phyloP scores from a whole-genome alignment of 2,329 filamentous ascomycete genomes.

The Cercospora sp. region DNA sequence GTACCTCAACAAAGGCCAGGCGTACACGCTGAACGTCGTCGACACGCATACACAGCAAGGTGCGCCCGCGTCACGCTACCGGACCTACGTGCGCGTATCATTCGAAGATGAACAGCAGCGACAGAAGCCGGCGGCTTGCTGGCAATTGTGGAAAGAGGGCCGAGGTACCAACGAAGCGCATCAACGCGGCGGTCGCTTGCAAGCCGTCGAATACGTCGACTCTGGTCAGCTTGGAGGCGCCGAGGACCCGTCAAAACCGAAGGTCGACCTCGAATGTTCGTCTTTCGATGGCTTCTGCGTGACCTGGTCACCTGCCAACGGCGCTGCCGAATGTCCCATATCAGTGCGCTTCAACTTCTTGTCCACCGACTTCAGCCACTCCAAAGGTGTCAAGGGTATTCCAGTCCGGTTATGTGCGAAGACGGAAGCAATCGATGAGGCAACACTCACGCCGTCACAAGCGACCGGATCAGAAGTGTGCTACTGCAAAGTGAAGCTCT shows the following conservation, averaged over 20 bases:
- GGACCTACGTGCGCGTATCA: slow-evolving; percentile 90
- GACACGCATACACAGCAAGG: slow-evolving; percentile 70
- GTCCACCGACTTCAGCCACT: slow-evolving; percentile 97
- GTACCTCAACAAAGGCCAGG: slow-evolving; percentile 96
- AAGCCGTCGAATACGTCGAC: slow-evolving; percentile 92
- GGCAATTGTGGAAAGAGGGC: slow-evolving; percentile 95
- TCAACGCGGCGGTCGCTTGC: slow-evolving; percentile 84
- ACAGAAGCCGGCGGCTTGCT: slow-evolving; percentile 76
- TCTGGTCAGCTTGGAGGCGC: slow-evolving; percentile 57
- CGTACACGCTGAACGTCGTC: slow-evolving; percentile 81
- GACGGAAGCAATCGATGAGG: slow-evolving; percentile 65
- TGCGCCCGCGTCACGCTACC: slow-evolving; percentile 66
- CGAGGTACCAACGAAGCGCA: slow-evolving; percentile 94
- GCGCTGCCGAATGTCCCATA: slow-evolving; percentile 75
- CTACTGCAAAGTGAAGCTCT: slow-evolving; percentile 96
- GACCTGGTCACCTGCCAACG: slow-evolving; percentile 70
- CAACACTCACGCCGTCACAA: slow-evolving; percentile 7
- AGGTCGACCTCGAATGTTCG: slow-evolving; percentile 56
- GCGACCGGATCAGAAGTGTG: slow-evolving; percentile 67
- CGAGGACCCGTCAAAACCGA: slow-evolving; percentile 50
- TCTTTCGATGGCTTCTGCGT: slow-evolving; percentile 96
- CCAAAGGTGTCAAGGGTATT: slow-evolving; percentile 97
- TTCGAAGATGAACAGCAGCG: slow-evolving; percentile 96
- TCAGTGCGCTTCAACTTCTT: slow-evolving; percentile 97
- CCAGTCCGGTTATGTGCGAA: slow-evolving; percentile 91